Conservation (phyloP, 2,329 filamentous ascomycete species). For the Shiraia sp. region DNA sequence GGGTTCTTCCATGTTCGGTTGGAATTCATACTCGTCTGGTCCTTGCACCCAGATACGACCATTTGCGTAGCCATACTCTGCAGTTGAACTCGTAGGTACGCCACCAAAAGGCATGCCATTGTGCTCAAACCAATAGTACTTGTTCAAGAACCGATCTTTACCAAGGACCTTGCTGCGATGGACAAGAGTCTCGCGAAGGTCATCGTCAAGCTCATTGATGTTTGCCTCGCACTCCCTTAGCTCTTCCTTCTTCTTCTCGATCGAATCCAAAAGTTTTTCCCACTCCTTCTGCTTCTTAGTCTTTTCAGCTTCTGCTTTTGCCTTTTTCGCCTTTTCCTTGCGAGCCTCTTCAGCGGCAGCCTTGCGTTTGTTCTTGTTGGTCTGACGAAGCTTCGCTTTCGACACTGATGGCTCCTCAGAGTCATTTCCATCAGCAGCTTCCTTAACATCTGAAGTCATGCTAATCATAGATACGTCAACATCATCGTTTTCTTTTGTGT, state of each 20-base stretch:
- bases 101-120: conserved; percentile 97
- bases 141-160: conserved; percentile 96
- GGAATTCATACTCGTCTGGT: conserved; percentile 81
- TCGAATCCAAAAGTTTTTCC: conserved; percentile 82
- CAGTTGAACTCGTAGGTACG: conserved; percentile 84
- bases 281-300: conserved; percentile 83
- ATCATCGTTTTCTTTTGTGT: conserved; percentile 58
- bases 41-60: conserved; percentile 96
- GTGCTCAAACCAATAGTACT: conserved; percentile 98
- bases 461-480: conserved; percentile 62
- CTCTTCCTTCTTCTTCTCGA: conserved; percentile 80
- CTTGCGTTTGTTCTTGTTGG: conserved; percentile 74
- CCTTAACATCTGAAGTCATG: conserved; percentile 64
- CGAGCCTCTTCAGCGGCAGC: conserved; percentile 66
- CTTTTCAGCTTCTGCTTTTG: conserved; percentile 61
- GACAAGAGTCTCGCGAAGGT: conserved; percentile 91
- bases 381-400: conserved; percentile 60
- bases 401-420: conserved; percentile 54
- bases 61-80: conserved; percentile 86
- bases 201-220: conserved; percentile 84
- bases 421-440: conserved; percentile 73
- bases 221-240: conserved; percentile 83
- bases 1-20: conserved; percentile 55
- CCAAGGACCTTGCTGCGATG: conserved; percentile 87
- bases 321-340: conserved; percentile 68